These are phyloP conservation scores for Yamadazyma atmosphaerica DNA, from an alignment of 1,139 yeast genomes.

Conservation along the genomic window DNA sequence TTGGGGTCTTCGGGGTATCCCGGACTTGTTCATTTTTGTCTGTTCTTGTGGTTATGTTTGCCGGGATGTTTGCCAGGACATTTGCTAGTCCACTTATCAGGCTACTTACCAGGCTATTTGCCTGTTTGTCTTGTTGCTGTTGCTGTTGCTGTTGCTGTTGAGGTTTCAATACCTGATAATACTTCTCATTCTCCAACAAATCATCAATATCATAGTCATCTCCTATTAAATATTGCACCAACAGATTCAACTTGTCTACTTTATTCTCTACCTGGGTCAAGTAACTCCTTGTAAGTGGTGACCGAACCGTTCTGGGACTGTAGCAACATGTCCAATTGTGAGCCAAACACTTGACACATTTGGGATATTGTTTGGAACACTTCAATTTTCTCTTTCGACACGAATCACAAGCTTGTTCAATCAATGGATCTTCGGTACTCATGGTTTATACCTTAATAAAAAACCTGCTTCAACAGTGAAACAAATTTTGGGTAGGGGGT, in stretches of 20 bases:
- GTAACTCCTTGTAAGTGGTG: constrained; percentile 81
- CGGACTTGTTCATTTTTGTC: too few relatives aligned
- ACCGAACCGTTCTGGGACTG: constrained; percentile 73
- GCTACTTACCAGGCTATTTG: not conserved
- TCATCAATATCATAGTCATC: constrained; percentile 24
- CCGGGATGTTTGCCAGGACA: not conserved
- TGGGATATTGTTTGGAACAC: constrained; percentile 67
- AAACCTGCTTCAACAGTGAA: not conserved
- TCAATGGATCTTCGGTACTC: constrained; percentile 16
- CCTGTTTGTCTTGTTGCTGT: not conserved
- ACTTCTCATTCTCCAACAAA: constrained; percentile 23
- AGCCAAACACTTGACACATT: constrained; percentile 71
- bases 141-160: constrained; percentile 13
- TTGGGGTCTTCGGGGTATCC: constrained; percentile 1
- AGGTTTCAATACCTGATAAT: constrained; percentile 22
- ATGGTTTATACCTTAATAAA: not conserved
- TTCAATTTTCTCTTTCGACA: constrained; percentile 58
- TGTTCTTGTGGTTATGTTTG: not conserved
- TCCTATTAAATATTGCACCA: constrained; percentile 46
- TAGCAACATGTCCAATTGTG: constrained; percentile 77
- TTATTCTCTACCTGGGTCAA: constrained; percentile 73
- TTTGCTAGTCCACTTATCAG: too few relatives aligned
- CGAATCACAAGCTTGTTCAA: constrained; percentile 59
- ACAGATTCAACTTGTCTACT: constrained; percentile 53
- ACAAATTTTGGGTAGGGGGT: not conserved